Percentiles rank a stretch among this genome's conserved stretches.
These are phyloP conservation scores for Termitomyces sp. DNA, from an alignment of 768 basidiomycete species.

Conservation along the genomic window DNA sequence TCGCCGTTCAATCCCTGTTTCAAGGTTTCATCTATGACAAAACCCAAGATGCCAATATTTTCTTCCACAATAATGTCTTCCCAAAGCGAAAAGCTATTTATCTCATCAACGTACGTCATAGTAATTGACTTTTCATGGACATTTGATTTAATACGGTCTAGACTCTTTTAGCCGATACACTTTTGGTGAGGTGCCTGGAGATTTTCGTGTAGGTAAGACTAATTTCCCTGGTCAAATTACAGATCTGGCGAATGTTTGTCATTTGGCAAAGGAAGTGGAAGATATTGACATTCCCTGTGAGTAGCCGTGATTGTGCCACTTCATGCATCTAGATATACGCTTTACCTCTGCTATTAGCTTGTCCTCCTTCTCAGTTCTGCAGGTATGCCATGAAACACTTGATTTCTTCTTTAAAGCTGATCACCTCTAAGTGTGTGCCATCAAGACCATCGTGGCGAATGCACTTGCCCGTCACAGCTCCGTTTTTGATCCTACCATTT, in stretches of 20 bases:
- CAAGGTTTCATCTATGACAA: conserved; percentile 21
- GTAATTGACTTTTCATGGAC: background rate
- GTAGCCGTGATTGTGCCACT: background rate
- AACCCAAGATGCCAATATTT: conserved; percentile 12
- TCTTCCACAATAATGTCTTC: conserved; percentile 22
- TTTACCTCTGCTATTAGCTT: conserved; percentile 6
- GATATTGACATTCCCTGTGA: conserved; percentile 19
- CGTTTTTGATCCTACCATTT: conserved; percentile 20
- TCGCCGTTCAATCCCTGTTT: conserved; percentile 21
- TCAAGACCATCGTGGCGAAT: conserved; percentile 21
- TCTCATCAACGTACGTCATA: conserved; percentile 21
- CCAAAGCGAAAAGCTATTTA: conserved; percentile 24
- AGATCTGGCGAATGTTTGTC: conserved; percentile 25
- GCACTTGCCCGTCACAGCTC: conserved; percentile 11
- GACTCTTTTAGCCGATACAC: conserved; percentile 23
- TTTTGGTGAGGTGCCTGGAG: conserved; percentile 14
- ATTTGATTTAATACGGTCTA: background rate
- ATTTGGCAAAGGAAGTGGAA: conserved; percentile 22
- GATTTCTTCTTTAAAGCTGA: background rate
- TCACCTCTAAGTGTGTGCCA: conserved; percentile 16
- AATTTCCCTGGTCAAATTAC: background rate
- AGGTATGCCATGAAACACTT: conserved; percentile 8
- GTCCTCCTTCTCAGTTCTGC: conserved; percentile 20
- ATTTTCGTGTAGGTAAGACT: background rate
- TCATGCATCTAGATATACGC: background rate